Evolutionary conservation across 768 basidiomycete genomes (phyloP), one percentile per base, ranked within the genome.

Genomic region (Clavulina sp.): DNA sequence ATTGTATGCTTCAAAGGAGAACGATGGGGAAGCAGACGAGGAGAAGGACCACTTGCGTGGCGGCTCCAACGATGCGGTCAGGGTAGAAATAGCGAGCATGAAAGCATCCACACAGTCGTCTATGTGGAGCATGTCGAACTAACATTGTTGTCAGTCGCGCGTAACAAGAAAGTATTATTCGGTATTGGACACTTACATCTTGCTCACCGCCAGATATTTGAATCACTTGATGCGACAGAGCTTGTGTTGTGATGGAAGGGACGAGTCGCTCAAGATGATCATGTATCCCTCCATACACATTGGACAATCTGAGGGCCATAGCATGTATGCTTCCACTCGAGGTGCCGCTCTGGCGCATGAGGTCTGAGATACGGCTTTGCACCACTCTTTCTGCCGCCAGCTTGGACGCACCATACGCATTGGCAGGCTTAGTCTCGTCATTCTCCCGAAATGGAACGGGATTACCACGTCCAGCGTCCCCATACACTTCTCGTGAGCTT

Each of bases 261-360:
- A 64, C 52, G 46, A 63, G 56, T 3, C 62, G 50, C 13, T 63
- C 58, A 7, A 59, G 54, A 29, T 62, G 55, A 48, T 62, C 61
- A 7, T 54, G 54, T 0, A 57, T 52, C 23, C 55, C 59, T 4
- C 64, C 64, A 36, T 64, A 65, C n/a, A 64, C 57, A 23, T 60
- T 60, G 18, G 56, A 50, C n/a, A 61, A 61, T 4, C 63, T 58
- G 3, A 64, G 49, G 28, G 63, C 57, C 36, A 57, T 56, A 3
- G 51, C 52, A 19, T 52, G 50, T 5, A 58, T 5, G 18, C 28
- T 26, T 2, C 53, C 50, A 21, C 23, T 28, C 34, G 21, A 24
- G 16, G 48, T 31, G n/a, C n/a, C n/a, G n/a, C n/a, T n/a, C n/a
- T n/a, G n/a, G n/a, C n/a, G n/a, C n/a, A n/a, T n/a, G n/a, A n/a